These are phyloP conservation scores for Stachybotrys echinatus DNA, from an alignment of 2,329 filamentous ascomycete species.

Conservation along the genomic window DNA sequence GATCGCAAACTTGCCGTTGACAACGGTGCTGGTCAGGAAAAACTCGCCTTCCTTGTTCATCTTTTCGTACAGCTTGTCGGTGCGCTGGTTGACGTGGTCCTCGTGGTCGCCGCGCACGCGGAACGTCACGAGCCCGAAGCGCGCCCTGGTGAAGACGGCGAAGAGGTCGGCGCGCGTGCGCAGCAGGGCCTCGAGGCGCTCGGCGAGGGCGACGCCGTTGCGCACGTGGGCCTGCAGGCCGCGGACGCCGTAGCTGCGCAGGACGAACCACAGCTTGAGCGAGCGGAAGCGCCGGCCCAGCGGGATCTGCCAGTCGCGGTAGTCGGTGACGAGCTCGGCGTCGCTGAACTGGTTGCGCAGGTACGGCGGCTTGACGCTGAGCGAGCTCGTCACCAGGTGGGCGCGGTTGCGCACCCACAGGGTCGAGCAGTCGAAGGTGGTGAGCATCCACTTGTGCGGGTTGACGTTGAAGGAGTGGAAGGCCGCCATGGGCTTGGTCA, in stretches of 20 bases:
- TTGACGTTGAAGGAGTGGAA: constrained; percentile 94
- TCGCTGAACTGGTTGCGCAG: constrained; percentile 77
- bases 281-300: constrained; percentile 83
- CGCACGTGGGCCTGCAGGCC: constrained; percentile 72
- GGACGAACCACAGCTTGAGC: constrained; percentile 92
- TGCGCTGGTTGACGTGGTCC: constrained; percentile 59
- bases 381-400: constrained; percentile 67
- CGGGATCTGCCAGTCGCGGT: constrained; percentile 95
- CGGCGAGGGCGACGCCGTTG: constrained; percentile 62
- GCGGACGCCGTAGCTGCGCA: constrained; percentile 73
- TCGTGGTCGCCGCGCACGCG: constrained; percentile 42
- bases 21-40: constrained; percentile 73
- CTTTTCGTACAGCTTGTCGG: constrained; percentile 68
- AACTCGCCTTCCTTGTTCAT: constrained; percentile 73
- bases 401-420: constrained; percentile 71
- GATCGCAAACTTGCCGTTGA: constrained; percentile 72
- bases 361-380: constrained; percentile 76
- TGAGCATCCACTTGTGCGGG: constrained; percentile 96
- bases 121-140: constrained; percentile 76
- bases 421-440: constrained; percentile 83
- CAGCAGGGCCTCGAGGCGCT: constrained; percentile 61
- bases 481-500: constrained; percentile 53
- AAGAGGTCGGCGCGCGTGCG: constrained; percentile 63
- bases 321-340: constrained; percentile 82
- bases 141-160: constrained; percentile 65